Base-by-base conservation (phyloP, 495 filamentous ascomycete species). In the Penicillium crystallinum region DNA sequence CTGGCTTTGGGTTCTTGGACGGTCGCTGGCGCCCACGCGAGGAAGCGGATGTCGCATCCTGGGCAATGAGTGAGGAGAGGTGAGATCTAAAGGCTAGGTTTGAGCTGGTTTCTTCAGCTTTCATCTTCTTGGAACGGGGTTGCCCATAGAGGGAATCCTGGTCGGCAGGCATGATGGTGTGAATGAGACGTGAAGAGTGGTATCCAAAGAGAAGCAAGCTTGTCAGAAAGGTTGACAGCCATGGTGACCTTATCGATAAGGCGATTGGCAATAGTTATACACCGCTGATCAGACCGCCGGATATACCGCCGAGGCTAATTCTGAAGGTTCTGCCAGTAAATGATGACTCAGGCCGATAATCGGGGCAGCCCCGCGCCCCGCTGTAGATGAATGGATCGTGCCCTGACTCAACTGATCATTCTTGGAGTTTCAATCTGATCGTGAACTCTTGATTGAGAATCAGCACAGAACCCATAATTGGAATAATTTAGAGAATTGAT, bases 51-150 rank as follows among this genome's bases (percentile, higher is more conserved):
- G 34, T n/a, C 35, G 55, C 39, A 51, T 81, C 68, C 31, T 76
- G 67, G 37, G 85, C 71, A 56, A 89, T 83, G 15, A 90, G 80
- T 43, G 86, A 87, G 56, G 82, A 81, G 50, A 96, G 81, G 37
- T 90, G 82, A 7, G 86, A 84, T 30, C 84, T 79, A 71, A 97
- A 96, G 61, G 85, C 80, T 46, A 95, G 82, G 56, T 82, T 87
- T 48, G 85, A 85, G 19, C 89, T 82, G 39, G 88, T 46, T 72
- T 77, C 52, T 75, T 74, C 36, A 56, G 84, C 64, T 29, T 67
- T 55, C 46, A 55, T 53, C 41, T 74, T 56, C 61, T 76, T 88
- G 22, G 80, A 69, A 18, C 83, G 83, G n/a, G 78, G 80, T 31
- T 82, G 75, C 51, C 89, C 89, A 72, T 96, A 97, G 29, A 97